These are phyloP conservation scores for Trapa bicornis DNA, from an alignment of 345 rosid genomes.

Conservation along the genomic window DNA sequence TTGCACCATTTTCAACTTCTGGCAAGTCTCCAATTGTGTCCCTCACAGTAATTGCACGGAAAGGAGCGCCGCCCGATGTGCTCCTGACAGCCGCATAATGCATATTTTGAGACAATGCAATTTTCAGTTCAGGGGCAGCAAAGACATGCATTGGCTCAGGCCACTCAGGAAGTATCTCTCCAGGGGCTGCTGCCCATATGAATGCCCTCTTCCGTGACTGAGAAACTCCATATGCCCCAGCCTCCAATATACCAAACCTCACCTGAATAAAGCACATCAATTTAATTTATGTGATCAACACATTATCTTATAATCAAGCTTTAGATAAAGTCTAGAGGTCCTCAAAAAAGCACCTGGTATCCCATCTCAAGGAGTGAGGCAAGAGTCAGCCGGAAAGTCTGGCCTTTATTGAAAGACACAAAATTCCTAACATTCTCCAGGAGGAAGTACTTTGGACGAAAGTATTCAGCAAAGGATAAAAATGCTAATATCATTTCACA, in stretches of 20 bases:
- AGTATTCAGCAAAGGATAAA: constrained; percentile 70
- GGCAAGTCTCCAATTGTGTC: constrained; percentile 94
- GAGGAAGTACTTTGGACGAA: constrained; percentile 79
- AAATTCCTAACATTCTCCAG: constrained; percentile 81
- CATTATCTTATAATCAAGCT: not conserved
- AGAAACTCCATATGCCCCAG: constrained; percentile 82
- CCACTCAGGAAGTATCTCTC: constrained; percentile 81
- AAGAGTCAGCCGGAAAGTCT: constrained; percentile 66
- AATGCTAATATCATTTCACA: constrained; percentile 51
- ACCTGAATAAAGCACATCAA: constrained; percentile 32
- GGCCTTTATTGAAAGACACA: constrained; percentile 72
- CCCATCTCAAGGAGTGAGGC: constrained; percentile 58
- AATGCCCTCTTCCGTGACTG: constrained; percentile 86
- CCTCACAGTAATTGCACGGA: constrained; percentile 77
- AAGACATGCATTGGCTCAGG: constrained; percentile 98
- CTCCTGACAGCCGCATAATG: constrained; percentile 67
- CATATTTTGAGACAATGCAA: constrained; percentile 31
- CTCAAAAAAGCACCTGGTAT: constrained; percentile 24
- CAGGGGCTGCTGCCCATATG: constrained; percentile 93
- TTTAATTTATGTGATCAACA: not conserved
- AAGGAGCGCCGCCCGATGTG: constrained; percentile 72
- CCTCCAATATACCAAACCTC: constrained; percentile 87
- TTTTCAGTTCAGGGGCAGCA: constrained; percentile 44
- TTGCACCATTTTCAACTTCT: constrained; percentile 55
- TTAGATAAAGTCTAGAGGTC: not conserved